phyloP scores from a whole-genome alignment of 148 eudicot species.

The Rhododendron williamsianum region DNA sequence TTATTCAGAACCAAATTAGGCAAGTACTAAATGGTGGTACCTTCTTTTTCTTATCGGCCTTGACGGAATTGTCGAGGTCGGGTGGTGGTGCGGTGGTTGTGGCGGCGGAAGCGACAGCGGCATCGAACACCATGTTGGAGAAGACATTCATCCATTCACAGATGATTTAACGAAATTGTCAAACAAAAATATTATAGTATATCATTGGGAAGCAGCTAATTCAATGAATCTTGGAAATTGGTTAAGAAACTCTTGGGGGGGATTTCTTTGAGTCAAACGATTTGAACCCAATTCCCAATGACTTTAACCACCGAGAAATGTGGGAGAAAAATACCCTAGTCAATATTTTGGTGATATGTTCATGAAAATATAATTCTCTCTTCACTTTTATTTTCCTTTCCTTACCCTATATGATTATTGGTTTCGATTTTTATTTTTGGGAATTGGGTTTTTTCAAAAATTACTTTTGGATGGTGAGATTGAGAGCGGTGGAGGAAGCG shows the following conservation, averaged over 20 bases:
- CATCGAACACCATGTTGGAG: neutral
- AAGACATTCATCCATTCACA: conserved; percentile 10
- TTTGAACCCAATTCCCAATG: neutral
- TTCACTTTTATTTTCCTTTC: neutral
- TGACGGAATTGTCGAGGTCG: conserved; percentile 23
- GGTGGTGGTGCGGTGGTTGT: neutral
- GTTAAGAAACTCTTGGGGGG: neutral
- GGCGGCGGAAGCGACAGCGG: neutral
- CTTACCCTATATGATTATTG: neutral
- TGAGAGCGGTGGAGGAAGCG: too few relatives aligned
- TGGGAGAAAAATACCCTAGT: neutral
- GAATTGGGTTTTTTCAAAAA: neutral
- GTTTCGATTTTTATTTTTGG: neutral
- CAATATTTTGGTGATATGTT: neutral
- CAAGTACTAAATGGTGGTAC: conserved; percentile 9
- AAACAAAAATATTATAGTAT: neutral
- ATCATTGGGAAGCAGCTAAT: neutral
- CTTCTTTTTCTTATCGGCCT: conserved; percentile 43
- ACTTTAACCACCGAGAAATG: neutral
- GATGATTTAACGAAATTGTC: neutral
- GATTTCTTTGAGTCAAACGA: neutral
- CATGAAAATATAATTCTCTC: neutral
- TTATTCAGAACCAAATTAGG: neutral
- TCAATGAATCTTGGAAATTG: neutral
- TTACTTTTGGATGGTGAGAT: too few relatives aligned